Evolutionary conservation across 192 early-diverging fungal species (phyloP).

Genomic region (Gryganskiella cystojenkinii): DNA sequence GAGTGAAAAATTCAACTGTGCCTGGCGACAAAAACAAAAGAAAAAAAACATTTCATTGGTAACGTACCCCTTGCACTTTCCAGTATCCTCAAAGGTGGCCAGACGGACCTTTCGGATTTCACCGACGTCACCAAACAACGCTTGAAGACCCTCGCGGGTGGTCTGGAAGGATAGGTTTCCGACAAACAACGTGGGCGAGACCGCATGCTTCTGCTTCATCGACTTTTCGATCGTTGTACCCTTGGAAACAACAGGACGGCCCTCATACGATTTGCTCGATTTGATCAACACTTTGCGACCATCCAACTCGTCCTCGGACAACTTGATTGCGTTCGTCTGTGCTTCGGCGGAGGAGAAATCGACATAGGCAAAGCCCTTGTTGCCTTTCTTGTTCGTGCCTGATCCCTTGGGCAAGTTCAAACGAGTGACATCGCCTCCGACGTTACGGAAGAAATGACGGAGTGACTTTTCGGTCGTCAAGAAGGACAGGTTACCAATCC

Average conservation of each 20-base stretch:
- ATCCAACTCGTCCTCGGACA: constrained; percentile 68
- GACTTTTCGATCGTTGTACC: constrained; percentile 46
- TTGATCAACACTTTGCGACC: constrained; percentile 76
- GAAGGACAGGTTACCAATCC: constrained; percentile 81
- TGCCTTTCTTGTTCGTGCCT: constrained; percentile 55
- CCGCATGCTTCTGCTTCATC: constrained; percentile 62
- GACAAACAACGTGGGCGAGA: constrained; percentile 74
- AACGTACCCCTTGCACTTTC: constrained; percentile 79
- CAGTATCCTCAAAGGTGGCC: constrained; percentile 78
- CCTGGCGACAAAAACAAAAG: neutral
- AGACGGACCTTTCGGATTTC: constrained; percentile 74
- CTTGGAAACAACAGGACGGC: constrained; percentile 52
- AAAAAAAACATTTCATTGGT: neutral
- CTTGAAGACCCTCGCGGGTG: constrained; percentile 59
- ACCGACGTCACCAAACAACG: constrained; percentile 70
- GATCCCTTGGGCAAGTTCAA: constrained; percentile 58
- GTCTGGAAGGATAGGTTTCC: constrained; percentile 74
- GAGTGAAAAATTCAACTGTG: neutral
- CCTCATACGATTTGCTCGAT: constrained; percentile 72
- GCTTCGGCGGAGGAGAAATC: constrained; percentile 69
- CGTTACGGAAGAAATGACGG: constrained; percentile 64
- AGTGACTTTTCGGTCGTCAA: constrained; percentile 64
- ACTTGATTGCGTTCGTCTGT: constrained; percentile 65
- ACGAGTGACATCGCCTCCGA: constrained; percentile 58
- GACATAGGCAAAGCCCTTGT: constrained; percentile 76